Percentiles rank a stretch among this genome's conserved stretches.
Evolutionary conservation across 129 eudicot species (phyloP).

Genomic region (Helianthus tuberosus): DNA sequence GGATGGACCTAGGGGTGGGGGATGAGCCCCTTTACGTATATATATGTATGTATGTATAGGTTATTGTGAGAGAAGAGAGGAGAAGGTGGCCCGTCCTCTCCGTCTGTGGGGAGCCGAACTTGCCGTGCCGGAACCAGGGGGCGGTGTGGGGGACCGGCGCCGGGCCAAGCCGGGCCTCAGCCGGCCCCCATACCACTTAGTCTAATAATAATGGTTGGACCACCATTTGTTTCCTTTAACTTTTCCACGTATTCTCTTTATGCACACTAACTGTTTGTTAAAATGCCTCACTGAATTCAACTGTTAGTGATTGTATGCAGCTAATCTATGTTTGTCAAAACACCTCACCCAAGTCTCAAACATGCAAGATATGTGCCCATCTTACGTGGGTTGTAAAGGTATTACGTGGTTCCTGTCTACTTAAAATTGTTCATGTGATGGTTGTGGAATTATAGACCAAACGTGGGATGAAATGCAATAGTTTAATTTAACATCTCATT

Average conservation of each 20-base stretch:
- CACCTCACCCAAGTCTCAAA: constrained; percentile 12
- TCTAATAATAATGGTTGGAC: constrained; percentile 35
- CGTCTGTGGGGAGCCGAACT: too few species aligned
- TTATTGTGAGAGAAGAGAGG: too few species aligned
- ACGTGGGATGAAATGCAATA: not conserved
- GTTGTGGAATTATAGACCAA: not conserved
- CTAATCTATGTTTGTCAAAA: not conserved
- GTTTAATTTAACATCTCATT: constrained; percentile 20
- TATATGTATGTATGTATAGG: too few species aligned
- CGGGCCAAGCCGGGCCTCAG: too few species aligned
- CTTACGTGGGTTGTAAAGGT: constrained; percentile 10
- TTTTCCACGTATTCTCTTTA: not conserved
- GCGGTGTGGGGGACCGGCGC: too few species aligned
- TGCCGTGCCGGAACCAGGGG: too few species aligned
- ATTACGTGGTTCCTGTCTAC: too few species aligned
- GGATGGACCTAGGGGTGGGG: too few species aligned
- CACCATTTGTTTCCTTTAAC: constrained; percentile 33
- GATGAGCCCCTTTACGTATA: too few species aligned
- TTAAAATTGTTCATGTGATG: too few species aligned
- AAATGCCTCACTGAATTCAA: constrained; percentile 26
- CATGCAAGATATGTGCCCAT: constrained; percentile 12
- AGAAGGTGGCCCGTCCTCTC: too few species aligned
- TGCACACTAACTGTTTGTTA: constrained; percentile 34
- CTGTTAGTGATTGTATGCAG: constrained; percentile 16
- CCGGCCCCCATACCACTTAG: too few species aligned